A percentile compares a stretch with the other conserved stretches of the same genome.
Evolutionary conservation across 805 yeast genomes (phyloP).

Genomic region (Candida maesae): DNA sequence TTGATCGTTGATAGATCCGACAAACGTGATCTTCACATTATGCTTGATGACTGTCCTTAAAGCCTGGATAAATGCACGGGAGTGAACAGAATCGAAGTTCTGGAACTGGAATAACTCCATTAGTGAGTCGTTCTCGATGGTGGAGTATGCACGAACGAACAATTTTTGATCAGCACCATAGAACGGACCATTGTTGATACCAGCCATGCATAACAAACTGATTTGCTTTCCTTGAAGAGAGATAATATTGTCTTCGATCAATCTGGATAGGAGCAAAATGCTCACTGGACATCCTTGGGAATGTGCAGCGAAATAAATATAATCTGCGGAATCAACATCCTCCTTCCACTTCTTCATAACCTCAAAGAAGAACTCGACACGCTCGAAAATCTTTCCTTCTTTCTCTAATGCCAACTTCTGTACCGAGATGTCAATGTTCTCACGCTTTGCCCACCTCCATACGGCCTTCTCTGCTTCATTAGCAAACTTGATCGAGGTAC

Average conservation of each 20-base stretch:
- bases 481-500: slow-evolving; percentile 88
- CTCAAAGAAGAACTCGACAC: slow-evolving; percentile 77
- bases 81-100: slow-evolving; percentile 65
- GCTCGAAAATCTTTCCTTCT: slow-evolving; percentile 84
- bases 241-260: slow-evolving; percentile 56
- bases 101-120: slow-evolving; percentile 87
- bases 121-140: slow-evolving; percentile 85
- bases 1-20: slow-evolving; percentile 92
- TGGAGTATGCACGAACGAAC: slow-evolving; percentile 82
- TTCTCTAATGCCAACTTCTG: slow-evolving; percentile 92
- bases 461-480: slow-evolving; percentile 84
- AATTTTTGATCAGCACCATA: slow-evolving; percentile 83
- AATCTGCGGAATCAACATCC: slow-evolving; percentile 62
- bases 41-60: slow-evolving; percentile 58
- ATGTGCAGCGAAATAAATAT: slow-evolving; percentile 88
- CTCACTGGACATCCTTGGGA: slow-evolving; percentile 97
- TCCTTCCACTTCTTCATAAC: slow-evolving; percentile 63
- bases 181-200: slow-evolving; percentile 90
- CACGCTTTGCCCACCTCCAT: slow-evolving; percentile 50
- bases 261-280: slow-evolving; percentile 66
- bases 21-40: slow-evolving; percentile 74
- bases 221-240: slow-evolving; percentile 37
- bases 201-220: slow-evolving; percentile 91
- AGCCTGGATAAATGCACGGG: slow-evolving; percentile 65
- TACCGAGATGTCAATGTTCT: slow-evolving; percentile 40